phyloP scores from a whole-genome alignment of 2,329 filamentous ascomycete species.

The Fusarium tjaetaba region DNA sequence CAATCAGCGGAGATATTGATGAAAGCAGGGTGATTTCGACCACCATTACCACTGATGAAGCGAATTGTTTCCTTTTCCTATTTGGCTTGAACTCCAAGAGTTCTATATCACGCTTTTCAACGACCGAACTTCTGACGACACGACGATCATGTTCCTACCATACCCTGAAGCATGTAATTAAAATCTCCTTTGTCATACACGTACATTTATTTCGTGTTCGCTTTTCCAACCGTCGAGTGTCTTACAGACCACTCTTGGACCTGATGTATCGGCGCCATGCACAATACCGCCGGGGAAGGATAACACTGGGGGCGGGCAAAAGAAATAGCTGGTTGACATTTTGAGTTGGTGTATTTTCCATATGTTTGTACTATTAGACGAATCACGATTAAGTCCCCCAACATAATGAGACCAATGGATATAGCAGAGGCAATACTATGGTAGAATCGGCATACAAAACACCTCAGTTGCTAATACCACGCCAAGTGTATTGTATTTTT shows the following conservation, averaged over 20 bases:
- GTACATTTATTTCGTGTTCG: neutral
- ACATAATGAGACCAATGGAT: constrained; percentile 33
- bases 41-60: constrained; percentile 18
- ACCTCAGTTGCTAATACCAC: constrained; percentile 2
- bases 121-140: constrained; percentile 37
- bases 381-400: constrained; percentile 15
- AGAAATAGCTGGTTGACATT: neutral
- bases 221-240: neutral
- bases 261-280: neutral
- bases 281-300: neutral
- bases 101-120: constrained; percentile 20
- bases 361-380: constrained; percentile 31
- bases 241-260: constrained; percentile 19
- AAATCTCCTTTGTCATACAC: constrained; percentile 23
- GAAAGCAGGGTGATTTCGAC: constrained; percentile 7
- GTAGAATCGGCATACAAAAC: constrained; percentile 20
- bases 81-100: neutral
- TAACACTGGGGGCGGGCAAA: neutral
- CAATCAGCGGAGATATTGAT: neutral
- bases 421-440: constrained; percentile 15
- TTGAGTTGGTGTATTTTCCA: neutral
- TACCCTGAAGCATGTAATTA: constrained; percentile 30
- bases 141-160: constrained; percentile 38
- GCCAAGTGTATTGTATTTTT: neutral
- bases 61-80: constrained; percentile 5